phyloP scores from a whole-genome alignment of 2,329 filamentous ascomycete species.

The Monosporascus sp. region DNA sequence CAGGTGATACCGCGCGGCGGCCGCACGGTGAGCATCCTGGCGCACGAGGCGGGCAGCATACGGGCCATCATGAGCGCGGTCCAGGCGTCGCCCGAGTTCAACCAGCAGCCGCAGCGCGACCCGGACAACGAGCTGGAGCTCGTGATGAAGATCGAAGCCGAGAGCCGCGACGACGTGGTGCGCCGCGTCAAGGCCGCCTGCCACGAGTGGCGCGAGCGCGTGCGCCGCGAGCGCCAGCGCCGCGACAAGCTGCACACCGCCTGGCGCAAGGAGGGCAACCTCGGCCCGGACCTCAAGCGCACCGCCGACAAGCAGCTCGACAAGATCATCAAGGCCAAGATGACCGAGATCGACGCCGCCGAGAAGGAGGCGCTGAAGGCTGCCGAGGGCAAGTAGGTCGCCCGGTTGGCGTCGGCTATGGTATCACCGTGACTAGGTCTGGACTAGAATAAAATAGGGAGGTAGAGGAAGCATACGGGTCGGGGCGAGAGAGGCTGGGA shows the following conservation, averaged over 20 bases:
- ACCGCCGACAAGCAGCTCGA: conserved; percentile 42
- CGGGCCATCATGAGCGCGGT: conserved; percentile 53
- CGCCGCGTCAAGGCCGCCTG: conserved; percentile 39
- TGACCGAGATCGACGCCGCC: conserved; percentile 43
- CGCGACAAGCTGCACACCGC: conserved; percentile 44
- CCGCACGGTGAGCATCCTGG: conserved; percentile 31
- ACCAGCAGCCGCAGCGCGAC: conserved; percentile 55
- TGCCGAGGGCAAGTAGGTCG: conserved; percentile 23
- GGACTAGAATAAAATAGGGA: neutral
- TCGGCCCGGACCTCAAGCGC: conserved; percentile 39
- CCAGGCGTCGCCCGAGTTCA: conserved; percentile 47
- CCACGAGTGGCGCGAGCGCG: conserved; percentile 45
- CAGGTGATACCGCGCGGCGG: conserved; percentile 46
- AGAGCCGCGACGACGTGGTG: conserved; percentile 42
- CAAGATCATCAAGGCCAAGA: conserved; percentile 38
- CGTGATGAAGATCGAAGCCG: conserved; percentile 47
- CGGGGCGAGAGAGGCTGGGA: neutral
- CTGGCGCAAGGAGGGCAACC: conserved; percentile 39
- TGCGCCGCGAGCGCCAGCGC: conserved; percentile 42
- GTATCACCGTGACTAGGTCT: neutral
- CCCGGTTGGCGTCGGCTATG: too few relatives aligned
- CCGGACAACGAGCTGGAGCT: conserved; percentile 57
- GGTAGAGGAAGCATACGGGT: neutral
- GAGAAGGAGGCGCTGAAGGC: conserved; percentile 44
- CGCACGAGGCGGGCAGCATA: conserved; percentile 37